A percentile compares a stretch with the other conserved stretches of the same genome.
Evolutionary conservation across 495 filamentous ascomycete species (phyloP).

Genomic region (Lophium mytilinum): DNA sequence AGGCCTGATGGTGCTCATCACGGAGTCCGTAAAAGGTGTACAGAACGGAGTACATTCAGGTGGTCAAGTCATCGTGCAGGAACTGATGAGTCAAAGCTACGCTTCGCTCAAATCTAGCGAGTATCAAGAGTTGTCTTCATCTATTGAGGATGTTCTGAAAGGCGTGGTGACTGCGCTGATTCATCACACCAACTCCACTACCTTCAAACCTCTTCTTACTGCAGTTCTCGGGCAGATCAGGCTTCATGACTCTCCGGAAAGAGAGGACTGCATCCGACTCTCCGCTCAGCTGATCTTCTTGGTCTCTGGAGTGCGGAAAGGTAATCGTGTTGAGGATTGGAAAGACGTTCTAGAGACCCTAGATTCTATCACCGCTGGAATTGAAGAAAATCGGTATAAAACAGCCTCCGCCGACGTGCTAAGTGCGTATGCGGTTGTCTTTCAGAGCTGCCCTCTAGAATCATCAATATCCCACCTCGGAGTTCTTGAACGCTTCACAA

Average conservation of each 20-base stretch:
- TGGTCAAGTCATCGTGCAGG: conserved; percentile 58
- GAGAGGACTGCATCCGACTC: not conserved
- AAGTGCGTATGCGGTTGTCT: conserved; percentile 50
- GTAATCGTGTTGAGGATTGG: conserved; percentile 68
- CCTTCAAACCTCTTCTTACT: conserved; percentile 54
- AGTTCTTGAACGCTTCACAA: conserved; percentile 51
- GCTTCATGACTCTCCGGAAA: not conserved
- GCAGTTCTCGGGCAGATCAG: conserved; percentile 40
- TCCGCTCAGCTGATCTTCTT: conserved; percentile 56
- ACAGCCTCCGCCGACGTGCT: conserved; percentile 23
- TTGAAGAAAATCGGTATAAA: too few species aligned
- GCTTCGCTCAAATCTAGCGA: not conserved
- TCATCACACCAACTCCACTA: conserved; percentile 70
- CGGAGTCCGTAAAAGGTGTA: conserved; percentile 78
- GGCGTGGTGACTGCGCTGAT: conserved; percentile 72
- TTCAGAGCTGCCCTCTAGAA: conserved; percentile 74
- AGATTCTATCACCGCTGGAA: not conserved
- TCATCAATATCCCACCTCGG: conserved; percentile 60
- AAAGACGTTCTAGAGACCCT: conserved; percentile 50
- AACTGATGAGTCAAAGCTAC: conserved; percentile 40
- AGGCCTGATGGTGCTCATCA: conserved; percentile 83
- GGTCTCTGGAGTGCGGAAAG: conserved; percentile 66
- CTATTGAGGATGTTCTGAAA: conserved; percentile 48
- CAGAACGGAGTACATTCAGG: conserved; percentile 74
- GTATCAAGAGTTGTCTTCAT: not conserved